Evolutionary conservation across 2,329 filamentous ascomycete genomes (phyloP).

Genomic region (Drechslerella coelobrocha): DNA sequence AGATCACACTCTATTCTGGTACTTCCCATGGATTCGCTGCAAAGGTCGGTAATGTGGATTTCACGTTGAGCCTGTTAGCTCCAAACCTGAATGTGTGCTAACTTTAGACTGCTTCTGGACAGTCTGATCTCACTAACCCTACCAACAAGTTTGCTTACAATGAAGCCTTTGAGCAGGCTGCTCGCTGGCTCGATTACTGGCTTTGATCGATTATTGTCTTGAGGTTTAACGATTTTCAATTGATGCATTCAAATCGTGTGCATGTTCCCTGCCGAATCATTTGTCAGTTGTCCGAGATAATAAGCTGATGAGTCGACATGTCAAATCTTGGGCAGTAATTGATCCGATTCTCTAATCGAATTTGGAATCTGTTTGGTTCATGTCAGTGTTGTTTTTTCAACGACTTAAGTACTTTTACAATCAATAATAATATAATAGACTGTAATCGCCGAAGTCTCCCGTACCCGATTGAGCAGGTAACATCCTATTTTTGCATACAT

Average conservation of each 20-base stretch:
- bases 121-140: not conserved
- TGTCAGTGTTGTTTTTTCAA: no score
- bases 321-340: no score
- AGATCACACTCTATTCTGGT: slow-evolving; percentile 77
- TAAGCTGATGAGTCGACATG: no score
- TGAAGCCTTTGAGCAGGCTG: slow-evolving; percentile 78
- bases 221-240: not conserved
- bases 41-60: slow-evolving; percentile 62
- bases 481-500: no score
- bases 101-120: not conserved
- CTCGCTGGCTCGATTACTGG: slow-evolving; percentile 75
- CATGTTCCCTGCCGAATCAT: no score
- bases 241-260: not conserved
- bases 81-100: not conserved
- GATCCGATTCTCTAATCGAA: no score
- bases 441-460: no score
- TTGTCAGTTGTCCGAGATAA: no score
- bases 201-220: not conserved
- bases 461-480: no score
- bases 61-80: slow-evolving; percentile 59
- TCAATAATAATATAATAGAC: no score
- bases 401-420: no score
- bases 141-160: slow-evolving; percentile 71
- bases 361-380: no score
- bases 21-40: slow-evolving; percentile 78